Evolutionary conservation across 2,329 filamentous ascomycete genomes (phyloP).

Genomic region (Botrytis cinerea): DNA sequence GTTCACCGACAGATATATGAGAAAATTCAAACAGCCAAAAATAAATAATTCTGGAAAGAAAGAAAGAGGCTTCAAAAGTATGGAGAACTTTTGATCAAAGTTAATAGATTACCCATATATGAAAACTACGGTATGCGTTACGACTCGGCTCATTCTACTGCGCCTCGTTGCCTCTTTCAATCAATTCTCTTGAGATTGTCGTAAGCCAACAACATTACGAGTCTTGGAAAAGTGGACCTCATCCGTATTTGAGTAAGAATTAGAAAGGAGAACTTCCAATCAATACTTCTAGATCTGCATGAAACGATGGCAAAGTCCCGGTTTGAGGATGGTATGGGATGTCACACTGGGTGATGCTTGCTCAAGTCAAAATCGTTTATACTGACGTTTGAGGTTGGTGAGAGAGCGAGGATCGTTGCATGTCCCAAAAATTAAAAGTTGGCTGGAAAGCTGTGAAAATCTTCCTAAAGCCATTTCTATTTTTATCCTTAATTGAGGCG

Average conservation of each 20-base stretch:
- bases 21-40: not conserved
- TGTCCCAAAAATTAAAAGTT: not conserved
- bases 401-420: constrained; percentile 7
- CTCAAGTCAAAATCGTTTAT: not conserved
- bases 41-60: constrained; percentile 12
- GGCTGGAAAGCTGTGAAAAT: constrained; percentile 7
- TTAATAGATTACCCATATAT: constrained; percentile 10
- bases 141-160: constrained; percentile 14
- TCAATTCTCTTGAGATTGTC: constrained; percentile 13
- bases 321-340: not conserved
- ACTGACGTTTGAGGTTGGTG: constrained; percentile 21
- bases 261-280: constrained; percentile 18
- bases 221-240: constrained; percentile 26
- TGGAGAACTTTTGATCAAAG: constrained; percentile 10
- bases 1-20: not conserved
- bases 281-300: constrained; percentile 14
- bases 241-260: constrained; percentile 18
- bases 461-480: constrained; percentile 13
- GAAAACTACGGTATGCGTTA: constrained; percentile 12
- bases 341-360: constrained; percentile 19
- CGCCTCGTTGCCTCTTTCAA: constrained; percentile 21
- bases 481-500: not conserved
- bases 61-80: constrained; percentile 10
- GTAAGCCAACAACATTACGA: constrained; percentile 24
- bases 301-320: constrained; percentile 6